Conservation (phyloP, 2,329 filamentous ascomycete species). For the Aspergillus udagawae region DNA sequence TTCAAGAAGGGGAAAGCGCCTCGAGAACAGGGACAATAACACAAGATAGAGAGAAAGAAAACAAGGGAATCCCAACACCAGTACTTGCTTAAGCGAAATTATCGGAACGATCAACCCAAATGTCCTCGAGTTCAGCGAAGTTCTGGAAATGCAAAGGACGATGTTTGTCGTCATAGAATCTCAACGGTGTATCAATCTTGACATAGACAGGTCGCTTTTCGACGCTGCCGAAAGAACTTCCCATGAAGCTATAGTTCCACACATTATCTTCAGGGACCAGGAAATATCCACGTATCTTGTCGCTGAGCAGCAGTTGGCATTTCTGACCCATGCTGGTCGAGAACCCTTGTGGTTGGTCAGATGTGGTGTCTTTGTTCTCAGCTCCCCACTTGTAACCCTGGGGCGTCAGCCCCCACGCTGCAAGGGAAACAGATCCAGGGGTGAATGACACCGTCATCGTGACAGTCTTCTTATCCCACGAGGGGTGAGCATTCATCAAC, state of each 20-base stretch:
- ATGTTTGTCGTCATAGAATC: slow-evolving; percentile 91
- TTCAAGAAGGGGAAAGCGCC: not conserved
- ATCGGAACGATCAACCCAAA: slow-evolving; percentile 89
- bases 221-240: slow-evolving; percentile 76
- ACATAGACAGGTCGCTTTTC: slow-evolving; percentile 91
- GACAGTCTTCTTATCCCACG: slow-evolving; percentile 85
- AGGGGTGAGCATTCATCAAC: slow-evolving; percentile 75
- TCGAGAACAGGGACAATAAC: slow-evolving; percentile 3
- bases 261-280: slow-evolving; percentile 82
- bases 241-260: slow-evolving; percentile 99
- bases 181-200: slow-evolving; percentile 83
- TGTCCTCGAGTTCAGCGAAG: slow-evolving; percentile 95
- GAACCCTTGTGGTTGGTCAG: slow-evolving; percentile 92
- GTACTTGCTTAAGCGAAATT: slow-evolving; percentile 69
- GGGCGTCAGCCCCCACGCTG: slow-evolving; percentile 89
- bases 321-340: slow-evolving; percentile 90
- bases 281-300: slow-evolving; percentile 94
- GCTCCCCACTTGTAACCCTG: slow-evolving; percentile 94
- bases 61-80: slow-evolving; percentile 19
- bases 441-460: slow-evolving; percentile 97
- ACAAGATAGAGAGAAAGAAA: slow-evolving; percentile 10
- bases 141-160: slow-evolving; percentile 93
- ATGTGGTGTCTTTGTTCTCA: slow-evolving; percentile 88
- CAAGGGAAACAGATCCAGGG: slow-evolving; percentile 89
- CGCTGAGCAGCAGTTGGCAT: slow-evolving; percentile 86